Evolutionary conservation across 139 green algal genomes (phyloP).

Genomic region (Chloropicon primus): DNA sequence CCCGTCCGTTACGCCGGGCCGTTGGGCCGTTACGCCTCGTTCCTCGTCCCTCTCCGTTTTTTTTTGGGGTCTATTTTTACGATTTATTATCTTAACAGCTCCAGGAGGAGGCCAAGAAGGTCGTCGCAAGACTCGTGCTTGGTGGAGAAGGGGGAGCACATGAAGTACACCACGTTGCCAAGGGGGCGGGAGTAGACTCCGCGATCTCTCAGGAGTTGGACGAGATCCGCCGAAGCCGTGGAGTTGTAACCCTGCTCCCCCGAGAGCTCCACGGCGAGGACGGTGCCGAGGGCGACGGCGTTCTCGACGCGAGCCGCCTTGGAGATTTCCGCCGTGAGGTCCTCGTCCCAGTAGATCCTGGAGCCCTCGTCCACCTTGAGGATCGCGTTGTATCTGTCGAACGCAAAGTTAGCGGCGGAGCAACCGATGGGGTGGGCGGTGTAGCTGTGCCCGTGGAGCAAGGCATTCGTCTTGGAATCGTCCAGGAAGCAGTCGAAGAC

Average conservation of each 20-base stretch:
- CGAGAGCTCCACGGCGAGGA: conserved; percentile 70
- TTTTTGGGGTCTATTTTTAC: too few relatives aligned
- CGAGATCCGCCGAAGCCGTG: not conserved
- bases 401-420: conserved; percentile 39
- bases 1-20: too few relatives aligned
- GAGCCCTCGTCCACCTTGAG: conserved; percentile 17
- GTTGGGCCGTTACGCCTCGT: too few relatives aligned
- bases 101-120: not conserved
- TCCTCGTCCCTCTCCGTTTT: too few relatives aligned
- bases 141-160: not conserved
- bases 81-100: too few relatives aligned
- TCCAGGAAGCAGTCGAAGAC: conserved; percentile 77
- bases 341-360: conserved; percentile 51
- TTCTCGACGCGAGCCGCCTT: conserved; percentile 34
- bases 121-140: not conserved
- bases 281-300: conserved; percentile 55
- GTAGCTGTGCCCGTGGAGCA: conserved; percentile 98
- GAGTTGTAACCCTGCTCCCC: conserved; percentile 12
- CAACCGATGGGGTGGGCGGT: conserved; percentile 81
- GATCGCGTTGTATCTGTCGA: conserved; percentile 39
- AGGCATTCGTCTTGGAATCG: conserved; percentile 45
- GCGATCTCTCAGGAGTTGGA: not conserved
- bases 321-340: conserved; percentile 32
- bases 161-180: conserved; percentile 43
- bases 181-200: conserved; percentile 72